Conservation (phyloP, 257 asterid genomes). For the Gardenia jasminoides region DNA sequence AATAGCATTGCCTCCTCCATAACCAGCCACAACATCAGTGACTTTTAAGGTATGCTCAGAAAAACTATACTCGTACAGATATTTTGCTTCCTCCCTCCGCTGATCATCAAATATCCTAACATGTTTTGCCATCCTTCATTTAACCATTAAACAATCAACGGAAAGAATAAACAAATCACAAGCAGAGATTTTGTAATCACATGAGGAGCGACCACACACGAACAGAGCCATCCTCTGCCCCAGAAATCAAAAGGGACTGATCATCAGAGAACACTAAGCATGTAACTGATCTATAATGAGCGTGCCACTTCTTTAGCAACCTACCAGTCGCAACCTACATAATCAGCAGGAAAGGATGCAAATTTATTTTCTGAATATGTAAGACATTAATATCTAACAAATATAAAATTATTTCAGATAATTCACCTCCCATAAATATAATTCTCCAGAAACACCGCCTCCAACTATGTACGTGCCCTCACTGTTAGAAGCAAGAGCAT, state of each 20-base stretch:
- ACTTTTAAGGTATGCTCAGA: constrained; percentile 74
- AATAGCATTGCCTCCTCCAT: constrained; percentile 72
- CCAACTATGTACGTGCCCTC: constrained; percentile 81
- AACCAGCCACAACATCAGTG: constrained; percentile 72
- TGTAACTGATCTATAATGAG: constrained; percentile 77
- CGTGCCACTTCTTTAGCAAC: constrained; percentile 92
- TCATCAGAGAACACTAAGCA: constrained; percentile 79
- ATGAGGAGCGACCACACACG: constrained; percentile 94
- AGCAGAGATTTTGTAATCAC: constrained; percentile 31
- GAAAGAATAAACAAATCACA: not conserved
- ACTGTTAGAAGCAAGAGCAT: constrained; percentile 58
- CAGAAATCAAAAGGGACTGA: constrained; percentile 83
- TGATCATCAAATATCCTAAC: constrained; percentile 76
- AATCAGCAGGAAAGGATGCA: not conserved
- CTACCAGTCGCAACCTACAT: constrained; percentile 74
- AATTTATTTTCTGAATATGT: not conserved
- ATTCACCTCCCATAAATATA: constrained; percentile 91
- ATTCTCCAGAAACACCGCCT: constrained; percentile 79
- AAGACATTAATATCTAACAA: not conserved
- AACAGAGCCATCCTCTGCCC: constrained; percentile 90
- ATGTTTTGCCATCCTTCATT: not conserved
- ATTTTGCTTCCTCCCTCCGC: constrained; percentile 51
- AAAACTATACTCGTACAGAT: constrained; percentile 70
- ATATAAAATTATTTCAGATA: not conserved
- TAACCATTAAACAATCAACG: constrained; percentile 12